Evolutionary conservation across 1,284 basidiomycete genomes (phyloP).

Genomic region (Ceratobasidium theobromae): DNA sequence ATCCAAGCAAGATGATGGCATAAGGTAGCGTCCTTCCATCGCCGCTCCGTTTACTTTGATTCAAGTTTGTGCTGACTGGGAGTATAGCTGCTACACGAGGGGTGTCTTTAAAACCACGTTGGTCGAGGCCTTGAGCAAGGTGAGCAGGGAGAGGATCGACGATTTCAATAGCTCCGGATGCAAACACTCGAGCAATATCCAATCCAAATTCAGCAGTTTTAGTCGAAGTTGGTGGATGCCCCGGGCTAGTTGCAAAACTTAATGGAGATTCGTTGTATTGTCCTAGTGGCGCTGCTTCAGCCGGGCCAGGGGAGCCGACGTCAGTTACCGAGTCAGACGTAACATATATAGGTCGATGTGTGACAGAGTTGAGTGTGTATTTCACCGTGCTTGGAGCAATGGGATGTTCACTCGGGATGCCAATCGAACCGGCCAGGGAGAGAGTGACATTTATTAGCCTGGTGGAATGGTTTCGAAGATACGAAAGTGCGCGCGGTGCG

Average conservation of each 20-base stretch:
- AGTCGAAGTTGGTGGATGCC: background rate
- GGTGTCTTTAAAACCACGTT: constrained; percentile 4
- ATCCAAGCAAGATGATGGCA: constrained; percentile 30
- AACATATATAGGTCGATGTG: background rate
- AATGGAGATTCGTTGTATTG: background rate
- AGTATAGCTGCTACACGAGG: constrained; percentile 2
- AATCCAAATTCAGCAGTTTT: background rate
- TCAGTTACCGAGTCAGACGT: background rate
- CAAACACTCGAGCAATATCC: background rate
- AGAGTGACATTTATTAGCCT: constrained; percentile 2
- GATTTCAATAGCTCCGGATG: constrained; percentile 7
- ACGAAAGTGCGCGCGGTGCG: background rate
- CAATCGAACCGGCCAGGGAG: constrained; percentile 30
- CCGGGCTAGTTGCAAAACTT: background rate
- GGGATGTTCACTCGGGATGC: constrained; percentile 31
- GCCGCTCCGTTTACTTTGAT: background rate
- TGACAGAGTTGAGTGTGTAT: constrained; percentile 13
- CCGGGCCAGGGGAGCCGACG: background rate
- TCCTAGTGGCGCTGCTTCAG: background rate
- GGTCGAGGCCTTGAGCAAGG: background rate
- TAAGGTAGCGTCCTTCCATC: background rate
- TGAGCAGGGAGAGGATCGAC: constrained; percentile 13
- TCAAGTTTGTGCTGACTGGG: background rate
- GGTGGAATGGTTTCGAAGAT: constrained; percentile 1
- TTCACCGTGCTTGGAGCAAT: background rate